Evolutionary conservation across 2,329 filamentous ascomycete species (phyloP).

Genomic region (Aureobasidium sp.): DNA sequence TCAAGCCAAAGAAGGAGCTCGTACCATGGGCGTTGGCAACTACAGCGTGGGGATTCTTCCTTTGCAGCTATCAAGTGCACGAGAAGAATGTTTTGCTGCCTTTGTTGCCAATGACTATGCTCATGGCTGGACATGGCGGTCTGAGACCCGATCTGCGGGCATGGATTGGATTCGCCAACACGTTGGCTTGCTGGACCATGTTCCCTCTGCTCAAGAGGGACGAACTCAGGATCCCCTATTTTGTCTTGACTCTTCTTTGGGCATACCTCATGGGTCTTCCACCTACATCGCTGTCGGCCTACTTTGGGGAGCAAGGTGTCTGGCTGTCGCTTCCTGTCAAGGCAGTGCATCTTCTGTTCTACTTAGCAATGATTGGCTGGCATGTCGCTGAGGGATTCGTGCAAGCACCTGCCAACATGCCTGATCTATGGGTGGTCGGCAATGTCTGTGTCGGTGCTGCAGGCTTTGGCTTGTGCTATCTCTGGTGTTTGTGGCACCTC

Average conservation of each 20-base stretch:
- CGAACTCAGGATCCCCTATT: slow-evolving; percentile 74
- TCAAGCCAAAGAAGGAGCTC: slow-evolving; percentile 67
- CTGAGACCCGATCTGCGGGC: slow-evolving; percentile 67
- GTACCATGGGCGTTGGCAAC: slow-evolving; percentile 73
- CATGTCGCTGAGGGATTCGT: slow-evolving; percentile 67
- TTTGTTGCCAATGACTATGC: slow-evolving; percentile 82
- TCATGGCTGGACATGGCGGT: slow-evolving; percentile 71
- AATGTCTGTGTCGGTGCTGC: slow-evolving; percentile 81
- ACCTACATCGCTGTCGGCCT: slow-evolving; percentile 62
- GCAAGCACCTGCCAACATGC: slow-evolving; percentile 63
- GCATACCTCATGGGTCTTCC: slow-evolving; percentile 83
- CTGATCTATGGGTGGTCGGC: slow-evolving; percentile 87
- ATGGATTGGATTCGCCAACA: slow-evolving; percentile 95
- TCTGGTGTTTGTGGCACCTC: slow-evolving; percentile 78
- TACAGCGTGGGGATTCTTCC: slow-evolving; percentile 92
- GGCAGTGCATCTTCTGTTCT: slow-evolving; percentile 67
- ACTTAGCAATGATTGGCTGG: slow-evolving; percentile 70
- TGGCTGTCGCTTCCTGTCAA: slow-evolving; percentile 52
- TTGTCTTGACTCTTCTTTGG: slow-evolving; percentile 79
- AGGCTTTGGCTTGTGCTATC: slow-evolving; percentile 78
- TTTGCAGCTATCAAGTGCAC: slow-evolving; percentile 96
- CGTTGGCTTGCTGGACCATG: slow-evolving; percentile 85
- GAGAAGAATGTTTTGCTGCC: slow-evolving; percentile 95
- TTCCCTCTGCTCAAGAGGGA: slow-evolving; percentile 84
- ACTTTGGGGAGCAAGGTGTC: slow-evolving; percentile 40